These are phyloP conservation scores for Thielaviopsis musarum DNA, from an alignment of 2,329 filamentous ascomycete genomes.

Conservation along the genomic window DNA sequence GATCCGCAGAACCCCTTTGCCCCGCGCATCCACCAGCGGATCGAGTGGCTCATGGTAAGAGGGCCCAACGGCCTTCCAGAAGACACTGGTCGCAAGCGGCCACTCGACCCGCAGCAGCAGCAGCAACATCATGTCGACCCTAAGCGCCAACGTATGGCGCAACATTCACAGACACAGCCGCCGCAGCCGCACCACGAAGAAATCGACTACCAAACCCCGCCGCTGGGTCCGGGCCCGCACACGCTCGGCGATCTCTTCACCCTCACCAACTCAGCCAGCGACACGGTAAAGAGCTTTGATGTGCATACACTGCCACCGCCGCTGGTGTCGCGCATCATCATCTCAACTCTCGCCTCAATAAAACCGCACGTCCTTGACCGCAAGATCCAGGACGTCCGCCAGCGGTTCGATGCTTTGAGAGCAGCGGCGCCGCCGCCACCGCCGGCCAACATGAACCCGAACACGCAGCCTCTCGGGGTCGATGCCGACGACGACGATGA, in stretches of 20 bases:
- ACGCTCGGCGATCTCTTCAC: slow-evolving; percentile 76
- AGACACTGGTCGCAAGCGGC: slow-evolving; percentile 62
- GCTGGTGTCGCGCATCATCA: slow-evolving; percentile 64
- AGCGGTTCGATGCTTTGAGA: slow-evolving; percentile 6
- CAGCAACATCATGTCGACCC: slow-evolving; percentile 57
- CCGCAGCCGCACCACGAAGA: slow-evolving; percentile 15
- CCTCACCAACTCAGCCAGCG: slow-evolving; percentile 48
- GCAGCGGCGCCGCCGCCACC: background rate
- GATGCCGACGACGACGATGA: slow-evolving; percentile 70
- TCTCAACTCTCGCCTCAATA: slow-evolving; percentile 43
- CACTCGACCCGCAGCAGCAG: slow-evolving; percentile 50
- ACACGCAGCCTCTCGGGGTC: slow-evolving; percentile 44
- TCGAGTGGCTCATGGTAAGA: slow-evolving; percentile 66
- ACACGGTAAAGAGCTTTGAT: slow-evolving; percentile 62
- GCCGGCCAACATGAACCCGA: slow-evolving; percentile 29
- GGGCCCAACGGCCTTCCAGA: slow-evolving; percentile 59
- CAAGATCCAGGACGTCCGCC: slow-evolving; percentile 12
- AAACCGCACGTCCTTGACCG: slow-evolving; percentile 10
- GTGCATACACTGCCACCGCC: slow-evolving; percentile 62
- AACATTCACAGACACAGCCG: slow-evolving; percentile 21
- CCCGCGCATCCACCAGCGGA: slow-evolving; percentile 68
- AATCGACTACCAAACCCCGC: slow-evolving; percentile 37
- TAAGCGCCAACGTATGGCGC: slow-evolving; percentile 62
- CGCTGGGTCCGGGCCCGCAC: slow-evolving; percentile 57
- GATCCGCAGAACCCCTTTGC: slow-evolving; percentile 64